A percentile compares a stretch with the other conserved stretches of the same genome.
Conservation (phyloP, 352 stramenopile species). For the Plasmopara viticola region DNA sequence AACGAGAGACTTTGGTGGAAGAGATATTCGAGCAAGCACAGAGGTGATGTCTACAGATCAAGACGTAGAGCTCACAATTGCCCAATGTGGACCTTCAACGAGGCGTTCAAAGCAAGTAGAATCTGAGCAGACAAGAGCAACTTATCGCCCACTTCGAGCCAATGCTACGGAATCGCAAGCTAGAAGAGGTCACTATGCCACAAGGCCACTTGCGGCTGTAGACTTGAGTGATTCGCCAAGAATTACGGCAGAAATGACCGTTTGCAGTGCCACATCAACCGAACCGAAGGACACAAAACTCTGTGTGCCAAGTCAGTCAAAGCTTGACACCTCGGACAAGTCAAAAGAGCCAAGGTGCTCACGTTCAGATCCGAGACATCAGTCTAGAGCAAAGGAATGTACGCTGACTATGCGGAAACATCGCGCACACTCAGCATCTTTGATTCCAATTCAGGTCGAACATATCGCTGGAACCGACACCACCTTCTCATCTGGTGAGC, state of each 20-base stretch:
- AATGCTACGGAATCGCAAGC: slow-evolving; percentile 10
- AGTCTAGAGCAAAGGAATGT: slow-evolving; percentile 1
- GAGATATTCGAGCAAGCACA: background rate
- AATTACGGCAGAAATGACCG: slow-evolving; percentile 3
- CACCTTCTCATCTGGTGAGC: slow-evolving; percentile 2
- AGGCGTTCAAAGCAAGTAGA: slow-evolving; percentile 1
- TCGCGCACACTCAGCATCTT: slow-evolving; percentile 9
- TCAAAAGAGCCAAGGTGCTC: slow-evolving; percentile 9
- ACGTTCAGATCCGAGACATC: slow-evolving; percentile 15
- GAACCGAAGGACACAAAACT: slow-evolving; percentile 6
- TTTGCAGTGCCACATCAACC: slow-evolving; percentile 6
- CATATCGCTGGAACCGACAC: slow-evolving; percentile 15
- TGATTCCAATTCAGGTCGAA: slow-evolving; percentile 11
- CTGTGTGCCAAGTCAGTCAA: slow-evolving; percentile 5
- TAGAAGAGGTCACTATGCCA: slow-evolving; percentile 6
- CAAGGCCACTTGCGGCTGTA: slow-evolving; percentile 7
- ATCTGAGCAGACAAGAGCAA: slow-evolving; percentile 6
- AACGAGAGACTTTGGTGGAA: slow-evolving; percentile 7
- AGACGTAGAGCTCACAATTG: background rate
- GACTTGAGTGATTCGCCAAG: slow-evolving; percentile 14
- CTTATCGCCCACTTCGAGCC: slow-evolving; percentile 12
- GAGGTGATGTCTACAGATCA: slow-evolving; percentile 1
- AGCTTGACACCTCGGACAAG: slow-evolving; percentile 10
- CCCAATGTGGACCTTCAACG: slow-evolving; percentile 2
- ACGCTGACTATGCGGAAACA: slow-evolving; percentile 10